phyloP scores from a whole-genome alignment of 768 basidiomycete genomes.

The Leccinum arenicola region DNA sequence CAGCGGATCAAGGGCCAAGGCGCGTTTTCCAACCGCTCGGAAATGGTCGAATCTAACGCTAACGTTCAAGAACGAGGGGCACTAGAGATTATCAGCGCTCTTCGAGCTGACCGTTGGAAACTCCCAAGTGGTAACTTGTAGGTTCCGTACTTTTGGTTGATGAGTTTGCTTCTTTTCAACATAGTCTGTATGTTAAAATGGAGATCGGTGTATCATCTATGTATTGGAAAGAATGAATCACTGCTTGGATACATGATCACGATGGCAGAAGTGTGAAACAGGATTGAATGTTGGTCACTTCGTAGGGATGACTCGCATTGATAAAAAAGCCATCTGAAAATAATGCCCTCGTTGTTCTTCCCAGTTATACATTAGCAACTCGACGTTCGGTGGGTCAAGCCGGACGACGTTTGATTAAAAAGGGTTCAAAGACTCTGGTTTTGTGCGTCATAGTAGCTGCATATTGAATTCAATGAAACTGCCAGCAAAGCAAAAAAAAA shows the following conservation, averaged over 20 bases:
- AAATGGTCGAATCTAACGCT: too few relatives aligned
- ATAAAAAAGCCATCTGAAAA: slow-evolving; percentile 47
- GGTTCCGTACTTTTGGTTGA: too few relatives aligned
- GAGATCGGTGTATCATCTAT: neutral
- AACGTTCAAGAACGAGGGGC: too few relatives aligned
- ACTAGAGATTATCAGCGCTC: too few relatives aligned
- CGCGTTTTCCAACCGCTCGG: too few relatives aligned
- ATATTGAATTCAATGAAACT: neutral
- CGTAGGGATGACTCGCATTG: neutral
- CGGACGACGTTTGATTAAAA: slow-evolving; percentile 49
- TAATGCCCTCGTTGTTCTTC: slow-evolving; percentile 48
- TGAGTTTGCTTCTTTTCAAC: neutral
- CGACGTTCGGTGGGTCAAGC: slow-evolving; percentile 40
- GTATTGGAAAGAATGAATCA: neutral
- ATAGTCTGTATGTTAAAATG: neutral
- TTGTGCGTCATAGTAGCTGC: neutral
- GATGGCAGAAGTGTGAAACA: neutral
- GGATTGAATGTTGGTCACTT: neutral
- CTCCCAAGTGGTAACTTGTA: too few relatives aligned
- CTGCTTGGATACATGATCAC: neutral
- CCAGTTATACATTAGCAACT: slow-evolving; percentile 48
- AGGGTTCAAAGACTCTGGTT: slow-evolving; percentile 20
- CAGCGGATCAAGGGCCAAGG: too few relatives aligned
- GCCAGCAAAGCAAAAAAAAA: neutral
- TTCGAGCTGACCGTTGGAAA: too few relatives aligned